Evolutionary conservation across 495 filamentous ascomycete genomes (phyloP).

Genomic region (Podospora anserina): DNA sequence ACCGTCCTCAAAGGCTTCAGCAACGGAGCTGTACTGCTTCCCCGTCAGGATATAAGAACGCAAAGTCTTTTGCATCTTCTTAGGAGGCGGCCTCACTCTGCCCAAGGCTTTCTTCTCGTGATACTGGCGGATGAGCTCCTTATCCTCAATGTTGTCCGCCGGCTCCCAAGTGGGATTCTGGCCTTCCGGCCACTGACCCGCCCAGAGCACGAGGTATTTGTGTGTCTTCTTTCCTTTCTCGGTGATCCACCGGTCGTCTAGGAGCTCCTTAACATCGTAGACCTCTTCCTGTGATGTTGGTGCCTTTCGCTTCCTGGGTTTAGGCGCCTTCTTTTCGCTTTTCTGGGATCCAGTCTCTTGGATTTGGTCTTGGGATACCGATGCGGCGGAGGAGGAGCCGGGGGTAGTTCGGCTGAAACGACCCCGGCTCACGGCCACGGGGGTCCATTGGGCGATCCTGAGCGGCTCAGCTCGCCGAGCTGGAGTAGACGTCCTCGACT

Average conservation of each 20-base stretch:
- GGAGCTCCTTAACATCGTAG: constrained; percentile 40
- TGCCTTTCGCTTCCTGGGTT: neutral
- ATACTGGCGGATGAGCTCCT: constrained; percentile 32
- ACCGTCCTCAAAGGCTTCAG: constrained; percentile 42
- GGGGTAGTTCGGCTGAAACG: neutral
- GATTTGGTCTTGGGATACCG: neutral
- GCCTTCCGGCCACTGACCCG: constrained; percentile 45
- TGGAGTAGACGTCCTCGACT: neutral
- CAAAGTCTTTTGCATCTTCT: constrained; percentile 17
- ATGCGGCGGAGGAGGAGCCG: neutral
- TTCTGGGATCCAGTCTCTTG: constrained; percentile 8
- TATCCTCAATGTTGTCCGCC: constrained; percentile 37
- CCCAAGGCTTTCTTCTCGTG: constrained; percentile 28
- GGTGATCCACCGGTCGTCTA: constrained; percentile 32
- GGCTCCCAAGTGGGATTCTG: constrained; percentile 51
- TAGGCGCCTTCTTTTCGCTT: constrained; percentile 13
- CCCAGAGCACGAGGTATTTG: constrained; percentile 46
- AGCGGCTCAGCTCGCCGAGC: neutral
- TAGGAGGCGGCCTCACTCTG: constrained; percentile 14
- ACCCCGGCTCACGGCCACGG: neutral
- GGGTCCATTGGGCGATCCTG: neutral
- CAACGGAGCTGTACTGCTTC: constrained; percentile 38
- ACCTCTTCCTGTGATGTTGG: constrained; percentile 14
- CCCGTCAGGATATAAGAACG: constrained; percentile 16
- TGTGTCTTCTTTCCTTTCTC: constrained; percentile 27